Conservation (phyloP, 2,329 filamentous ascomycete genomes). For the Hansfordia pulvinata region DNA sequence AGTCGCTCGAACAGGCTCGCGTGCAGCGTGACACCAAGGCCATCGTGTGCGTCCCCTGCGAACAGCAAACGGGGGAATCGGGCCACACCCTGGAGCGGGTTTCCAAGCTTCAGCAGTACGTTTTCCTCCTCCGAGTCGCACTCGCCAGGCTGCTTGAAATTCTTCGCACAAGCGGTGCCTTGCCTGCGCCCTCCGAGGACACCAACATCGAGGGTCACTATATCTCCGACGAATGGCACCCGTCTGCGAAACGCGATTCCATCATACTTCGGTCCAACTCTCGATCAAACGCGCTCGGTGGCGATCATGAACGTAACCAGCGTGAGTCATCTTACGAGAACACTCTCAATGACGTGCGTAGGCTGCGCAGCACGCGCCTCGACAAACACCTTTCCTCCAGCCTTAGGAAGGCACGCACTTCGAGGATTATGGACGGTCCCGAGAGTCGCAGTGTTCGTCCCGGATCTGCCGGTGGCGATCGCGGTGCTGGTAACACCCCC, state of each 20-base stretch:
- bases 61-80: conserved; percentile 37
- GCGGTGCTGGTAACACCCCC: conserved; percentile 34
- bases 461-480: conserved; percentile 55
- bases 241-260: conserved; percentile 32
- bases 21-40: conserved; percentile 56
- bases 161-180: conserved; percentile 66
- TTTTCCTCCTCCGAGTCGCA: conserved; percentile 84
- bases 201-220: conserved; percentile 54
- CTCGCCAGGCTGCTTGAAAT: conserved; percentile 82
- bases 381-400: conserved; percentile 92
- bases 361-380: conserved; percentile 81
- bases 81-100: conserved; percentile 53
- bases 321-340: conserved; percentile 79
- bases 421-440: conserved; percentile 82
- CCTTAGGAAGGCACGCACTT: conserved; percentile 79
- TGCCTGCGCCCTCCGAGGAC: conserved; percentile 66
- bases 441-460: conserved; percentile 55
- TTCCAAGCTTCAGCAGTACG: conserved; percentile 83
- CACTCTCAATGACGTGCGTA: conserved; percentile 87
- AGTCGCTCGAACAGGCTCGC: conserved; percentile 53
- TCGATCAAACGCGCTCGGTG: conserved; percentile 62
- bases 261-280: conserved; percentile 48
- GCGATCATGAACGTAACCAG: conserved; percentile 44
- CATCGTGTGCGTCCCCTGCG: conserved; percentile 62
- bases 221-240: conserved; percentile 47